A percentile compares a stretch with the other conserved stretches of the same genome.
These are phyloP conservation scores for Tolypocladium nubicola DNA, from an alignment of 2,329 filamentous ascomycete genomes.

Conservation along the genomic window DNA sequence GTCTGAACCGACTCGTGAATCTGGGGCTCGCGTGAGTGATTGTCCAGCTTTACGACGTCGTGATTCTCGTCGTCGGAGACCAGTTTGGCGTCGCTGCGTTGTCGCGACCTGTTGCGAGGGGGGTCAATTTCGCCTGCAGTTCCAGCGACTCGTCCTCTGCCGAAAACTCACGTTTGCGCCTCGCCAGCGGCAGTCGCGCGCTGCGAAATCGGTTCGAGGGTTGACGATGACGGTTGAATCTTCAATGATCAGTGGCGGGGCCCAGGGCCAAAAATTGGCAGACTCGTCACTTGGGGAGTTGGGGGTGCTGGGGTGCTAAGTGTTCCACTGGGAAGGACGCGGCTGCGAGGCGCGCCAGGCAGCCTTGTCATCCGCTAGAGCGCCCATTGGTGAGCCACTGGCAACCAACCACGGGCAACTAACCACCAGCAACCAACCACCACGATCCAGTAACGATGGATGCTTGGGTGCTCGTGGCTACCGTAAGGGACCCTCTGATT, in stretches of 20 bases:
- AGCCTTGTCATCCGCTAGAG: background rate
- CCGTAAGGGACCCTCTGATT: background rate
- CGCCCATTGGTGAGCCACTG: no score
- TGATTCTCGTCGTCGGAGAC: background rate
- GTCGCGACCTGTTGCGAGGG: background rate
- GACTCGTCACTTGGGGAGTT: background rate
- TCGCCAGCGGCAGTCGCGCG: slow-evolving; percentile 2
- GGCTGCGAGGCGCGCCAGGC: background rate
- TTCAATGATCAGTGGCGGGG: slow-evolving; percentile 6
- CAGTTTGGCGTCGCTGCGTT: background rate
- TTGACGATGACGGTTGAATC: slow-evolving; percentile 6
- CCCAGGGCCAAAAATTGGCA: background rate
- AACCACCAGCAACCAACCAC: background rate
- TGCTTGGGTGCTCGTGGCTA: background rate
- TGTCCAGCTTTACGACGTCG: slow-evolving; percentile 15
- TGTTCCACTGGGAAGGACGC: background rate
- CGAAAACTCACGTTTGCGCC: slow-evolving; percentile 1
- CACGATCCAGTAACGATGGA: background rate
- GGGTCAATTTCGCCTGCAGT: background rate
- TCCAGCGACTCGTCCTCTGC: background rate
- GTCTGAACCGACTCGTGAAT: background rate
- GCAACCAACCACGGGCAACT: background rate
- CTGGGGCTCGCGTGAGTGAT: slow-evolving; percentile 7
- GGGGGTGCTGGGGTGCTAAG: background rate
- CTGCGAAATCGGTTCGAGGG: background rate